Percentiles rank a stretch among this genome's conserved stretches.
Conservation (phyloP, 169 alveolate genomes). For the Besnoitia besnoiti region DNA sequence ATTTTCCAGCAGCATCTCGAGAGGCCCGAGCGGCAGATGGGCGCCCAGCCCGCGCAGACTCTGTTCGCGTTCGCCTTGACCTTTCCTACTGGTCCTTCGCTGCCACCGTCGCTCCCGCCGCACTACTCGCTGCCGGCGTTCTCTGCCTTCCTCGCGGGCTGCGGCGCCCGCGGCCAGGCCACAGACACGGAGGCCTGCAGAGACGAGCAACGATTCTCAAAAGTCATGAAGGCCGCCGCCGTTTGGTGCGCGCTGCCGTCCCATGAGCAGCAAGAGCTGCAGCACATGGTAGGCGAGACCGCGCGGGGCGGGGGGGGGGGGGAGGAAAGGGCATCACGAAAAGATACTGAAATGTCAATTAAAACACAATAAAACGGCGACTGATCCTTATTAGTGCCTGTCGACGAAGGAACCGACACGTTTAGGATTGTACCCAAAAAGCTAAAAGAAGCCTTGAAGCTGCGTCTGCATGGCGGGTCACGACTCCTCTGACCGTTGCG, state of each 20-base stretch:
- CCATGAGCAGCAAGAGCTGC: constrained; percentile 16
- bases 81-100: not conserved
- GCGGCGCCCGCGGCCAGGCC: not conserved
- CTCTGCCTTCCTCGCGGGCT: not conserved
- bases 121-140: not conserved
- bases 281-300: not conserved
- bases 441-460: too few species aligned
- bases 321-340: too few species aligned
- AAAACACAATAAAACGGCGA: too few species aligned
- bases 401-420: too few species aligned
- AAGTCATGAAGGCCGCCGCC: not conserved
- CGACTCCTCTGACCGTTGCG: too few species aligned
- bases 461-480: too few species aligned
- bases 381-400: too few species aligned
- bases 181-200: not conserved
- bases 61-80: not conserved
- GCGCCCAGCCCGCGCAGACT: not conserved
- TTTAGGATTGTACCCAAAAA: too few species aligned
- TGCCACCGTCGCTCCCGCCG: not conserved
- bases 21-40: not conserved
- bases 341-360: too few species aligned
- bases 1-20: not conserved
- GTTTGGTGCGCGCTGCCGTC: not conserved
- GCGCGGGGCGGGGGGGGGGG: too few species aligned
- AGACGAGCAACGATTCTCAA: not conserved